Evolutionary conservation across 345 rosid genomes (phyloP).

Genomic region (Ricinus communis): DNA sequence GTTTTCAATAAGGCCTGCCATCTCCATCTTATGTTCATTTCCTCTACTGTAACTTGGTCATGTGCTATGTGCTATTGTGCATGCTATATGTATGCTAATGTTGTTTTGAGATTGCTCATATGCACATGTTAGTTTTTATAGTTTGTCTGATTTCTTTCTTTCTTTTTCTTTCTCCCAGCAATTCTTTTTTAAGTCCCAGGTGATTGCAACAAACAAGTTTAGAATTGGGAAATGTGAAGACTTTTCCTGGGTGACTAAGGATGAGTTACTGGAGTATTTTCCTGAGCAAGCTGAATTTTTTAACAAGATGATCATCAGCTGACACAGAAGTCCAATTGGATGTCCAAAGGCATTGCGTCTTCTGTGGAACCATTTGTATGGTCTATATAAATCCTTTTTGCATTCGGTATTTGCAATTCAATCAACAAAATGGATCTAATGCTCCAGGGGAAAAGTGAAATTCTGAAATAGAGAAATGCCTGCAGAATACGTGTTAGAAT

Average conservation of each 20-base stretch:
- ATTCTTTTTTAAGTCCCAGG: constrained; percentile 94
- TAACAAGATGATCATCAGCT: constrained; percentile 88
- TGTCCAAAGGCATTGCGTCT: not conserved
- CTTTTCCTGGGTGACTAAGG: constrained; percentile 91
- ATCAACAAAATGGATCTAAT: not conserved
- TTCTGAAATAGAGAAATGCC: not conserved
- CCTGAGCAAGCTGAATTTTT: constrained; percentile 75
- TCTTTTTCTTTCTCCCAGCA: constrained; percentile 47
- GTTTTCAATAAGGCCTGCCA: not conserved
- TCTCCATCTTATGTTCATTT: not conserved
- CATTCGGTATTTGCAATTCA: not conserved
- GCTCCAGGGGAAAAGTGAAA: not conserved
- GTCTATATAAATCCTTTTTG: not conserved
- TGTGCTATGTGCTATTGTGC: not conserved
- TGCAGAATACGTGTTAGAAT: too few species aligned
- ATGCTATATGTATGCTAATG: not conserved
- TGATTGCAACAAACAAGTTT: constrained; percentile 67
- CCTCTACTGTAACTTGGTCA: not conserved
- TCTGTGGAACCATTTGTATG: not conserved
- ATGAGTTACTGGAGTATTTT: constrained; percentile 77
- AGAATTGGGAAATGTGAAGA: constrained; percentile 68
- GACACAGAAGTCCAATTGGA: constrained; percentile 24
- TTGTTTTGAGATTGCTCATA: not conserved
- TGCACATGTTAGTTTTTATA: not conserved
- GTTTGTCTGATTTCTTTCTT: not conserved